Evolutionary conservation across 2,329 filamentous ascomycete species (phyloP), one percentile per base, ranked within the genome.

Genomic region (Phialophora expanda): DNA sequence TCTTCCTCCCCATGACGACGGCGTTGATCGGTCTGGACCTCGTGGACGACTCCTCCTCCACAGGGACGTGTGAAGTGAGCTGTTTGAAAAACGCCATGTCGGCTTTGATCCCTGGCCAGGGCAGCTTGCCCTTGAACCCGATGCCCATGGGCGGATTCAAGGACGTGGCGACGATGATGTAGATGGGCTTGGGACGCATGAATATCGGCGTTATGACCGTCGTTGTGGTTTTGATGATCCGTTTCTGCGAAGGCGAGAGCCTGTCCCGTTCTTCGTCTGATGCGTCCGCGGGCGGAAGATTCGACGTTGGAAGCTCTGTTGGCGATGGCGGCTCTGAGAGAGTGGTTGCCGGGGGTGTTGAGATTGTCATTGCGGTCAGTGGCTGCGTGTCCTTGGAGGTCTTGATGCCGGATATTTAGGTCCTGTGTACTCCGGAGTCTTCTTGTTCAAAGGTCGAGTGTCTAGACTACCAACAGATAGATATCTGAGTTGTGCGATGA

Each of bases 1-100:
- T 99, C 79, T 96, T 97, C 75, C 95, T 90, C 66, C 95, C 95
- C 95, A 99, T 99, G 72, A 99, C 90, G 59, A 98, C 91, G 20
- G 91, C 90, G 77, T 93, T 94, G 0, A 66, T 53, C 38, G 41
- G 62, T n/a, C 57, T n/a, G n/a, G n/a, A 26, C 20, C n/a, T 38
- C 8, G 53, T 24, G 12, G 80, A 65, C 34, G 30, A 30, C 30
- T 30, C 28, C 28, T 54, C 54, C 66, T 58, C 20, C 58, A 26
- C 48, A 53, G 61, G 9, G 14, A 67, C 58, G 0, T 73, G 62
- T 3, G 66, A 92, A 2, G 94, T 98, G 48, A 97, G 90, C 66
- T 93, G 89, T 20, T 92, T 90, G 77, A 99, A 99, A 78, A 97
- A 98, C 46, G 88, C 88, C 92, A 99, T 97, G 79, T 99, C 95